These are phyloP conservation scores for Crithidia thermophila DNA, from an alignment of 208 protist genomes.

Conservation along the genomic window DNA sequence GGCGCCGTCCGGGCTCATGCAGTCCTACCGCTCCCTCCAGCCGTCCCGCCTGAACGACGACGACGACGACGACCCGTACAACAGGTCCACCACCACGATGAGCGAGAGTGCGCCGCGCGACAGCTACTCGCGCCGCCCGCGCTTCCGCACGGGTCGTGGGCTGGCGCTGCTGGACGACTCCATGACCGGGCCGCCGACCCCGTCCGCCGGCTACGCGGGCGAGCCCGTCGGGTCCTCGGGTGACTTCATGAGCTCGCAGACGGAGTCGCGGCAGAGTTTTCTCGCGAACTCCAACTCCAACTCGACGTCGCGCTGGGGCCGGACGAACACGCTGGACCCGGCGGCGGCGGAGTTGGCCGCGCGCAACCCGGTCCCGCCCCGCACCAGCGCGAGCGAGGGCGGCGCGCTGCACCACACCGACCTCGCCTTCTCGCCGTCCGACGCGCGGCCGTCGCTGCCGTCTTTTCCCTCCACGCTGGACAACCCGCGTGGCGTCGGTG, in stretches of 20 bases:
- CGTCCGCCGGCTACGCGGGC: slow-evolving; percentile 1
- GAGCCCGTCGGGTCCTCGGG: neutral
- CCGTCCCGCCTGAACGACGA: neutral
- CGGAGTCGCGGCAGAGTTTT: slow-evolving; percentile 1
- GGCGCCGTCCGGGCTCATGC: neutral
- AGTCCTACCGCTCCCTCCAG: neutral
- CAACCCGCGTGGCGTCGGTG: neutral
- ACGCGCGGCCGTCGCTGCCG: neutral
- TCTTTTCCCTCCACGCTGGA: slow-evolving; percentile 9
- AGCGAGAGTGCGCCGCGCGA: slow-evolving; percentile 9
- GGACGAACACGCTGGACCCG: slow-evolving; percentile 35
- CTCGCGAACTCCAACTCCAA: neutral
- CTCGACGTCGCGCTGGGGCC: neutral
- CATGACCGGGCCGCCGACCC: neutral
- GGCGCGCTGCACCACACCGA: neutral
- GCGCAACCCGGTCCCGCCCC: neutral
- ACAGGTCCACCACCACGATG: neutral
- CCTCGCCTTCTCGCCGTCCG: neutral
- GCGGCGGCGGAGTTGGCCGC: slow-evolving; percentile 29
- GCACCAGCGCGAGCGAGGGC: neutral
- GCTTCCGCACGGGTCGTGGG: slow-evolving; percentile 25
- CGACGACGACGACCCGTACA: slow-evolving; percentile 6
- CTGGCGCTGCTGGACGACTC: slow-evolving; percentile 48
- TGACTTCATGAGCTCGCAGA: neutral
- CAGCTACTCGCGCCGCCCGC: neutral